Evolutionary conservation across 495 filamentous ascomycete species (phyloP).

Genomic region (Xylaria nigripes): DNA sequence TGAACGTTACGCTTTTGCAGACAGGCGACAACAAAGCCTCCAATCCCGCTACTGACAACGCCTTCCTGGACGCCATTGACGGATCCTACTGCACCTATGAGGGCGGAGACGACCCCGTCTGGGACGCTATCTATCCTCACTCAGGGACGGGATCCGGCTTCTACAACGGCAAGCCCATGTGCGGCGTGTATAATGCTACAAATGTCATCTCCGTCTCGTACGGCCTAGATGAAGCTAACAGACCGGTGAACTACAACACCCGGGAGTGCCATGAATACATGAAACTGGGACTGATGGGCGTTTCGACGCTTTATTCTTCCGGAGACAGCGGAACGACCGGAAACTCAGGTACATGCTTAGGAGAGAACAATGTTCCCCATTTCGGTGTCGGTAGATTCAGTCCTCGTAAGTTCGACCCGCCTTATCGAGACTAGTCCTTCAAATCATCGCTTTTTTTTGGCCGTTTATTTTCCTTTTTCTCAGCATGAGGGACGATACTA

Average conservation of each 20-base stretch:
- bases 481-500: not conserved
- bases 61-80: conserved; percentile 54
- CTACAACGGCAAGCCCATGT: conserved; percentile 52
- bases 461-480: not conserved
- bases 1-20: conserved; percentile 50
- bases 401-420: conserved; percentile 5
- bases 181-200: conserved; percentile 41
- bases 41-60: not conserved
- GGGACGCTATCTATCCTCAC: conserved; percentile 46
- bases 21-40: conserved; percentile 33
- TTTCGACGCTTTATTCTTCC: conserved; percentile 52
- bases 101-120: conserved; percentile 39
- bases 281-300: conserved; percentile 58
- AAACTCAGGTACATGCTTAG: conserved; percentile 20
- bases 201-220: conserved; percentile 37
- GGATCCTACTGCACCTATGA: conserved; percentile 52
- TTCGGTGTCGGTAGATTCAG: conserved; percentile 8
- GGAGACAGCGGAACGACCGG: conserved; percentile 52
- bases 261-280: conserved; percentile 42
- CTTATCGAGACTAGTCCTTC: not conserved
- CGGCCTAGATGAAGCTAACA: conserved; percentile 29
- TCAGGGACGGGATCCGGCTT: conserved; percentile 26
- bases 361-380: conserved; percentile 12
- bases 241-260: conserved; percentile 29
- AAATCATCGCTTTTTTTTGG: not conserved